Evolutionary conservation across 257 asterid species (phyloP), one percentile per base, ranked within the genome.

Genomic region (Nyctanthes arbortristis): DNA sequence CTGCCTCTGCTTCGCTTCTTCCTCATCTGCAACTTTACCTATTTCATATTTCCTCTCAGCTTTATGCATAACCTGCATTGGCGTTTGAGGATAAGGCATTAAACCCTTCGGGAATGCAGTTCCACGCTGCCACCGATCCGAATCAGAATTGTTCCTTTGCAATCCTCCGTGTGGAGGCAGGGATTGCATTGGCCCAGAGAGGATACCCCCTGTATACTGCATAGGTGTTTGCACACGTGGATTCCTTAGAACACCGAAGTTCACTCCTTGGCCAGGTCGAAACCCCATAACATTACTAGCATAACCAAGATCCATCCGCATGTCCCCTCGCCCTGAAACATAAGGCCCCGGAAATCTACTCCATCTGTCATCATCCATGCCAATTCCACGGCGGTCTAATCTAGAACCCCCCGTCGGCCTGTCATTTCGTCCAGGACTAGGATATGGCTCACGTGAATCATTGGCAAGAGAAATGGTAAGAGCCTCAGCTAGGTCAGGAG

Each of bases 111-210:
- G 83, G 63, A 77, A 83, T 74, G 49, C 71, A 63, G 78, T 77
- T 65, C 74, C 83, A 4, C 78, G 78, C 61, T 61, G 83, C 88
- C 85, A 80, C 77, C 83, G 69, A 31, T 80, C 85, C 47, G 88
- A 74, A 63, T 83, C 88, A 60, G 81, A 64, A 59, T 43, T 73
- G 40, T 74, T 80, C 62, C 88, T 75, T 54, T 66, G 80, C 68
- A 75, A 56, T 25, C 70, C 73, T 29, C 71, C 74, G 37, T 77
- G 88, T 20, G 77, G 71, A 59, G 79, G 77, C 25, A 75, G 25
- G 35, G 81, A 67, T 24, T 74, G 82, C 71, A 73, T 67, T 58
- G 74, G 82, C 63, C 82, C 87, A 63, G 71, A 27, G 2, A 70
- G 74, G 47, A 76, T 63, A 34, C 76, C 75, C 30, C 72, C 72